Conservation (phyloP, 176 grass and related monocot genomes). For the Rhynchospora pubera region DNA sequence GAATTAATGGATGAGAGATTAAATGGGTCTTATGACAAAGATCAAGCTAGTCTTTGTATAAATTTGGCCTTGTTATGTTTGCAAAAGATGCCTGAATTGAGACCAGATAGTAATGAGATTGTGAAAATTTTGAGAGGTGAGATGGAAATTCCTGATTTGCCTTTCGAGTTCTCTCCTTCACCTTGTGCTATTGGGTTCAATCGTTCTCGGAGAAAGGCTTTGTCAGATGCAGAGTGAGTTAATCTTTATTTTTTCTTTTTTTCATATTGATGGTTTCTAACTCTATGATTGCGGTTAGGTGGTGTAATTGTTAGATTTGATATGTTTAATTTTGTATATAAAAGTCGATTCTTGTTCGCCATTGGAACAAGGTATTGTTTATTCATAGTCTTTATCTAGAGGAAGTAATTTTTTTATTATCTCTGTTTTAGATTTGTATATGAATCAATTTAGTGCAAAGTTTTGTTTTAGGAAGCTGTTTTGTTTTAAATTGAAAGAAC, state of each 20-base stretch:
- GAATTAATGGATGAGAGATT: constrained; percentile 74
- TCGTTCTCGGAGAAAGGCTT: constrained; percentile 31
- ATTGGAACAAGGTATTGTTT: constrained; percentile 12
- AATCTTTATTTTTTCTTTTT: background rate
- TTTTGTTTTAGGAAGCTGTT: background rate
- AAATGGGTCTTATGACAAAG: constrained; percentile 45
- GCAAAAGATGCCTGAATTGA: constrained; percentile 60
- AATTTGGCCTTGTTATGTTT: constrained; percentile 78
- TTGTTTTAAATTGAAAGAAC: background rate
- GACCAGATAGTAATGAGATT: constrained; percentile 73
- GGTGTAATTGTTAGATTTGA: background rate
- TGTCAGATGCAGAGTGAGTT: constrained; percentile 32
- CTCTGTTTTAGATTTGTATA: background rate
- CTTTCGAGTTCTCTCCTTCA: constrained; percentile 62
- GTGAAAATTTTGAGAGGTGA: constrained; percentile 74
- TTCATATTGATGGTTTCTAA: constrained; percentile 5
- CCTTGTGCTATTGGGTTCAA: constrained; percentile 32
- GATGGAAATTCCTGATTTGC: constrained; percentile 61
- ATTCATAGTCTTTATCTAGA: background rate
- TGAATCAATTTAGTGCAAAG: background rate
- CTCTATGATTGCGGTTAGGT: background rate
- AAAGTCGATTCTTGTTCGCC: background rate
- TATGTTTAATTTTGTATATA: constrained; percentile 7
- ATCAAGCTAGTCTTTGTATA: constrained; percentile 55
- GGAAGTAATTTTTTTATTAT: background rate